These are phyloP conservation scores for Suillus paluster DNA, from an alignment of 768 basidiomycete species.

Conservation along the genomic window DNA sequence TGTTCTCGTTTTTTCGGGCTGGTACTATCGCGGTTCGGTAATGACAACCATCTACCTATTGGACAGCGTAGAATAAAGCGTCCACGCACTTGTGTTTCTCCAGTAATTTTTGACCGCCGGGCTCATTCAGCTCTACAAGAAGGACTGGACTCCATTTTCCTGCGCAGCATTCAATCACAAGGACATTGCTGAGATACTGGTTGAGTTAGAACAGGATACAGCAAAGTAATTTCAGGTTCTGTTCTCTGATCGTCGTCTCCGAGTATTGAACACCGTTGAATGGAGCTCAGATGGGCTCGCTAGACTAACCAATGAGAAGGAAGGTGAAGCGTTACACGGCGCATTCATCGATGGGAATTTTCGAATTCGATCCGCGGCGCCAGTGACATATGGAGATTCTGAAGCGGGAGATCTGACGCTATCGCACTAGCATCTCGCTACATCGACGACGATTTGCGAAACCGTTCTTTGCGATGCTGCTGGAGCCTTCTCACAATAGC, in stretches of 20 bases:
- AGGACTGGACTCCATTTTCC: constrained; percentile 21
- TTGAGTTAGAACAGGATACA: neutral
- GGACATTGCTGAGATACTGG: neutral
- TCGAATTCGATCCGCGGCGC: constrained; percentile 11
- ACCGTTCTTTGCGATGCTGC: too few species aligned
- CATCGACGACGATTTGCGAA: too few species aligned
- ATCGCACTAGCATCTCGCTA: too few species aligned
- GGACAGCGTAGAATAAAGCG: too few species aligned
- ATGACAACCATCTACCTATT: too few species aligned
- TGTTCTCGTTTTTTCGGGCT: too few species aligned
- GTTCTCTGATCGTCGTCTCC: neutral
- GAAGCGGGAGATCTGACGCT: too few species aligned
- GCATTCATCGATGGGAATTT: constrained; percentile 17
- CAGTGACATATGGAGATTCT: constrained; percentile 19
- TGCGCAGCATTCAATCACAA: constrained; percentile 4
- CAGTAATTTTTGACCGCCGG: constrained; percentile 29
- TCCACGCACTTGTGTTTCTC: too few species aligned
- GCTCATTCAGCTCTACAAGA: constrained; percentile 27
- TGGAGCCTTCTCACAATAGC: too few species aligned
- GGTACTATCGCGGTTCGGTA: too few species aligned
- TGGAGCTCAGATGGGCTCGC: constrained; percentile 7
- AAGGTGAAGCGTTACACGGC: constrained; percentile 19
- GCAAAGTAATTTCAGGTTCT: neutral
- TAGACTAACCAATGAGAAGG: constrained; percentile 16
- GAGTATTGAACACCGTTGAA: neutral